phyloP scores from a whole-genome alignment of 352 stramenopile genomes.

The Paralagenidium karlingii region DNA sequence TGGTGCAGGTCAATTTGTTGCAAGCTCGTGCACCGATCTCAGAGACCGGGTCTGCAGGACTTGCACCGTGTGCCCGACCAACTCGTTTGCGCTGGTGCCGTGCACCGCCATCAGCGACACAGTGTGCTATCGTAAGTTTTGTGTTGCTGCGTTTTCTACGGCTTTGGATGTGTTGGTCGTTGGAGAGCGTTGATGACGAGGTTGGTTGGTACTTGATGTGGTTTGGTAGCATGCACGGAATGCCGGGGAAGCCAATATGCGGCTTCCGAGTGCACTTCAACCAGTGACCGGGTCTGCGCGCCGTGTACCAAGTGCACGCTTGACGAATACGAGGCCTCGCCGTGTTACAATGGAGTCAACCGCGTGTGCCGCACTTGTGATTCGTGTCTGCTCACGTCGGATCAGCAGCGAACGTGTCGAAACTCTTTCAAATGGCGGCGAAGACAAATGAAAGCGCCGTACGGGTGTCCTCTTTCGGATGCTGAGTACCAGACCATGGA shows the following conservation, averaged over 20 bases:
- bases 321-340: constrained; percentile 55
- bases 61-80: constrained; percentile 43
- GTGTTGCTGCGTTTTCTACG: not conserved
- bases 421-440: constrained; percentile 45
- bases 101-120: constrained; percentile 48
- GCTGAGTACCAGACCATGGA: constrained; percentile 52
- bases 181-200: too few relatives aligned
- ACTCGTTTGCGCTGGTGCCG: constrained; percentile 30
- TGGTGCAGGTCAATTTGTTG: constrained; percentile 20
- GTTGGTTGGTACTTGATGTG: constrained; percentile 1
- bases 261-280: constrained; percentile 27
- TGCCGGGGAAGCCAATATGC: constrained; percentile 38
- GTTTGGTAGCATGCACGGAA: constrained; percentile 41
- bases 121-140: constrained; percentile 47
- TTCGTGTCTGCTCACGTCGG: constrained; percentile 46
- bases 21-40: constrained; percentile 44
- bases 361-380: constrained; percentile 64
- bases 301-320: constrained; percentile 49
- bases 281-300: constrained; percentile 36
- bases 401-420: constrained; percentile 38
- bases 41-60: constrained; percentile 31
- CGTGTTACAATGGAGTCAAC: constrained; percentile 32
- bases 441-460: constrained; percentile 46
- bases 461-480: constrained; percentile 39
- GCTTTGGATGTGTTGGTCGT: not conserved